Evolutionary conservation across 768 basidiomycete genomes (phyloP).

Genomic region (Ramaria rubella): DNA sequence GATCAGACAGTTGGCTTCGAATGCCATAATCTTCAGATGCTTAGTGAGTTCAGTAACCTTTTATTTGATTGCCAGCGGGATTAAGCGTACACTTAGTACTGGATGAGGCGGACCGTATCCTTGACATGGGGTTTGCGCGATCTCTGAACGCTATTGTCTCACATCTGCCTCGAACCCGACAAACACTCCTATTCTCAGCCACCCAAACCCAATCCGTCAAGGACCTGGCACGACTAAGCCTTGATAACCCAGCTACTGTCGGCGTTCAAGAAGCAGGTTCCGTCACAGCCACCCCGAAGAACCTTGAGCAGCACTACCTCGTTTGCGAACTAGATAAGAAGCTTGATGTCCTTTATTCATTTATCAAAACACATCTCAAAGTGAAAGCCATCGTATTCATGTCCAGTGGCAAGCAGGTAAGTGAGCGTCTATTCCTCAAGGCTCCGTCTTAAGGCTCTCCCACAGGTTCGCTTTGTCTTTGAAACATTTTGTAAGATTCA

Average conservation of each 20-base stretch:
- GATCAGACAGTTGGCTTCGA: constrained; percentile 97
- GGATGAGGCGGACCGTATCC: constrained; percentile 93
- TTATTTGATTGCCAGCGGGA: neutral
- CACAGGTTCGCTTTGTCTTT: constrained; percentile 78
- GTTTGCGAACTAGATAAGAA: constrained; percentile 80
- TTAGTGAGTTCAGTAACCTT: constrained; percentile 48
- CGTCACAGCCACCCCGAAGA: constrained; percentile 53
- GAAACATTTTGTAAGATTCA: constrained; percentile 96
- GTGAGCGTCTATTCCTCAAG: constrained; percentile 3
- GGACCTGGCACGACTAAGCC: constrained; percentile 84
- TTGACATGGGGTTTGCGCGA: constrained; percentile 92
- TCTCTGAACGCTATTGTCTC: constrained; percentile 87
- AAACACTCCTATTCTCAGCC: constrained; percentile 94
- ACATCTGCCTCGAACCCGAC: constrained; percentile 85
- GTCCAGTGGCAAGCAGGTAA: constrained; percentile 87
- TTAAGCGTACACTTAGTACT: constrained; percentile 48
- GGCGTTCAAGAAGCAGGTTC: constrained; percentile 45
- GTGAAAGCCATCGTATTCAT: constrained; percentile 90
- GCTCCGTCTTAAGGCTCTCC: neutral
- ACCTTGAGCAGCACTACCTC: constrained; percentile 85
- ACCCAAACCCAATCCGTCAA: constrained; percentile 88
- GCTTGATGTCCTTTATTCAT: constrained; percentile 87
- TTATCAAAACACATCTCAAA: constrained; percentile 90
- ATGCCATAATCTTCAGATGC: constrained; percentile 80
- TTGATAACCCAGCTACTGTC: constrained; percentile 74